Evolutionary conservation across 176 grass and related monocot genomes (phyloP), one percentile per base, ranked within the genome.

Genomic region (Dendrocalamus sinicus): DNA sequence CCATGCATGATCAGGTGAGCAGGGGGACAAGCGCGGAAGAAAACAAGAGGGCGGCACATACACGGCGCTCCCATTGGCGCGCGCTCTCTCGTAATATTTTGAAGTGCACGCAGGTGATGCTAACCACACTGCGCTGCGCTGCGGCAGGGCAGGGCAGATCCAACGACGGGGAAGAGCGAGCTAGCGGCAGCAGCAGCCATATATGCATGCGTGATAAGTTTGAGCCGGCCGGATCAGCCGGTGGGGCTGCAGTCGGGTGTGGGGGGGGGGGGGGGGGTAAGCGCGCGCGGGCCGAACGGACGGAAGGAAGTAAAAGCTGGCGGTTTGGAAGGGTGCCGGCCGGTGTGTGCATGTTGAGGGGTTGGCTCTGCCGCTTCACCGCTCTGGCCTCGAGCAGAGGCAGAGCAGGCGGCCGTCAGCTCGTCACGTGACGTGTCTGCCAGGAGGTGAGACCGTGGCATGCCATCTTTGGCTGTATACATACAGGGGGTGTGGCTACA

Each of bases 301-400:
- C 41, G 23, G 3, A 23, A 47, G 43, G 5, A 23, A 0, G 13
- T 22, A 50, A 69, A 78, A 30, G 50, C 48, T 58, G 63, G 51
- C 16, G 40, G 12, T 9, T 9, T 45, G 84, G 41, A n/a, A 32
- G 65, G 44, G 17, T 32, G 46, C 12, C 39, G 63, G 44, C 12
- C 23, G 63, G 37, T 24, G 64, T 20, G 75, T 61, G 66, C 84
- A 24, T 48, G 61, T 20, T 26, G 62, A 71, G 61, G 64, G 70
- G 72, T 75, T 88, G 61, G 60, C 72, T 23, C 32, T 73, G 87
- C 81, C 9, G 68, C 62, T 84, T 59, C 87, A 85, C 48, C 48
- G 47, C 67, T 85, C 81, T 40, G 86, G 65, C 30, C 4, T 48
- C 48, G 70, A 76, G 77, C 55, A 30, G 62, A 13, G 16, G 55